Base-by-base conservation (phyloP, 2,329 filamentous ascomycete genomes). In the Exophiala sp. region DNA sequence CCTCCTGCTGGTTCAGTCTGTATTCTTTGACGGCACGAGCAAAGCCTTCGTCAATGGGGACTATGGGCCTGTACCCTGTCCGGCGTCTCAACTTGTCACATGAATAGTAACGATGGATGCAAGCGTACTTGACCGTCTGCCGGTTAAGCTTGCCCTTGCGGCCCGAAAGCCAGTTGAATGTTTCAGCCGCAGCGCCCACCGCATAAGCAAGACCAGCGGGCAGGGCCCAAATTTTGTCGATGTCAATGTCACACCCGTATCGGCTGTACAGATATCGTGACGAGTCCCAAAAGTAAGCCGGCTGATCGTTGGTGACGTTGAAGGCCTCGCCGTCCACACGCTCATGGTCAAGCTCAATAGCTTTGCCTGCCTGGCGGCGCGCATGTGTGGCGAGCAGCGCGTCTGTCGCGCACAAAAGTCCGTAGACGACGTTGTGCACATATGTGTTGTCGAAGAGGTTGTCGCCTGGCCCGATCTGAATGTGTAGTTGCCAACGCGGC, bases 211-310 rank as follows among this genome's bases (percentile, higher is more conserved):
- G 54, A 14, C 63, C 64, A 52, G 71, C 68, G 2, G 70, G 67
- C 16, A 74, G 60, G 16, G 60, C 63, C 65, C 67, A 71, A 24
- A 72, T 68, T 50, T 72, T 59, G 8, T 43, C 35, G 6, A 69
- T 68, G 53, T 72, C 66, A 10, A 74, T 69, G 4, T 69, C 63
- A 34, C 71, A 69, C 30, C 66, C 69, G 21, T 71, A 69, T 21
- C 72, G 58, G 7, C 73, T 75, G 88, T 88, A 97, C 40, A 95
- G 77, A 32, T 82, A 81, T 34, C 87, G 78, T 52, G 86, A 81
- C 65, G 94, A 86, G 68, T 95, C 88, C 82, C 93, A 94, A 69
- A 95, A 94, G 66, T 91, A 91, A 16, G 94, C 76, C 3, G 91
- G 91, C 60, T 81, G 75, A 68, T 89, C 87, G 67, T 97, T 97